Evolutionary conservation across 1,139 yeast species (phyloP).

Genomic region (Scheffersomyces illinoinensis): DNA sequence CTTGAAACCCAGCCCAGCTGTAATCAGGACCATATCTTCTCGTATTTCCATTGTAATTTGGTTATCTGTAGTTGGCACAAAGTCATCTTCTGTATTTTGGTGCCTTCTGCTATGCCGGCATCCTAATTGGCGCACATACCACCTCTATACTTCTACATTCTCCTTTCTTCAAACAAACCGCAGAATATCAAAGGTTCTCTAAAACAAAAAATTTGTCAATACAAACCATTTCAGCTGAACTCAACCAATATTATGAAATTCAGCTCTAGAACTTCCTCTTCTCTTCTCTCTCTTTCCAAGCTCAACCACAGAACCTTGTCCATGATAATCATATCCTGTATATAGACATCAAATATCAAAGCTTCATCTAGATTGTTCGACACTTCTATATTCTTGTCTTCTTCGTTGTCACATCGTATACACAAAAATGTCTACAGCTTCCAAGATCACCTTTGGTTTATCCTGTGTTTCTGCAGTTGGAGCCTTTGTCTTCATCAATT

Average conservation of each 20-base stretch:
- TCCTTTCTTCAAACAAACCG: background rate
- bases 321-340: background rate
- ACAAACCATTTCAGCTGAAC: background rate
- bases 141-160: background rate
- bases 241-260: background rate
- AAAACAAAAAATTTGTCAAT: background rate
- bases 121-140: background rate
- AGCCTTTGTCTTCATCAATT: conserved; percentile 67
- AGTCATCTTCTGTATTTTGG: background rate
- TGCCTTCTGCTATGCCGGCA: background rate
- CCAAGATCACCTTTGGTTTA: conserved; percentile 65
- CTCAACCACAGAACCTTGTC: background rate
- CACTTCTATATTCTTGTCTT: background rate
- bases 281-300: background rate
- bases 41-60: background rate
- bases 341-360: background rate
- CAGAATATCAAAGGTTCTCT: background rate
- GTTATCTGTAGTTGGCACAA: background rate
- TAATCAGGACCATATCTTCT: background rate
- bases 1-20: background rate
- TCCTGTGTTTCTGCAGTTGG: conserved; percentile 58
- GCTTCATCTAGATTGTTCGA: background rate
- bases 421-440: conserved; percentile 62
- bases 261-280: background rate
- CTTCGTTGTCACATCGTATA: conserved; percentile 11